Percentiles rank a stretch among this genome's conserved stretches.
Evolutionary conservation across 2,329 filamentous ascomycete species (phyloP).

Genomic region (Plectosphaerella plurivora): DNA sequence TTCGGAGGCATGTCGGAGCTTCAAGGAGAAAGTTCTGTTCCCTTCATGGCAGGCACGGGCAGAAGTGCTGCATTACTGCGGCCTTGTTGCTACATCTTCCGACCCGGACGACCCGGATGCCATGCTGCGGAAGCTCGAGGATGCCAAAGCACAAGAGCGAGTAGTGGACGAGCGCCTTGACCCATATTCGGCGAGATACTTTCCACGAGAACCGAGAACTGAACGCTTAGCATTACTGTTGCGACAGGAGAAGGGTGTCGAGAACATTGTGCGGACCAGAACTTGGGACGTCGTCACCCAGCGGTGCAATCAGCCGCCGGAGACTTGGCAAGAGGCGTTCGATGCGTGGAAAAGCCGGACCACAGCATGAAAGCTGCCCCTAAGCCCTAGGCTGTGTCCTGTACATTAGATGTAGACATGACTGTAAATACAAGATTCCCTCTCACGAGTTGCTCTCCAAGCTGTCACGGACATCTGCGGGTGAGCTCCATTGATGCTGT

Average conservation of each 20-base stretch:
- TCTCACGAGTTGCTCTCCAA: background rate
- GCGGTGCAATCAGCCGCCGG: constrained; percentile 60
- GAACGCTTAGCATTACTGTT: constrained; percentile 71
- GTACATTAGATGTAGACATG: background rate
- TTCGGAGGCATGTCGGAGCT: constrained; percentile 58
- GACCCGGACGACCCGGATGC: constrained; percentile 84
- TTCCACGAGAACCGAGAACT: constrained; percentile 73
- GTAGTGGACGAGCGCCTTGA: constrained; percentile 86
- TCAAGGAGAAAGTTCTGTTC: constrained; percentile 77
- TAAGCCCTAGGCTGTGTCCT: background rate
- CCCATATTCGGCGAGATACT: constrained; percentile 83
- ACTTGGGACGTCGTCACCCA: constrained; percentile 78
- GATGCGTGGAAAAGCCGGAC: constrained; percentile 50
- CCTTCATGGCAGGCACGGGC: constrained; percentile 82
- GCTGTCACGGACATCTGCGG: background rate
- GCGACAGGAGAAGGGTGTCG: constrained; percentile 70
- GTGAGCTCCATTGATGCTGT: background rate
- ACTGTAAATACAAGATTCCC: background rate
- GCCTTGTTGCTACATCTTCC: constrained; percentile 77
- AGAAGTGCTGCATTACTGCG: constrained; percentile 85
- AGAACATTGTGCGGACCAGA: constrained; percentile 72
- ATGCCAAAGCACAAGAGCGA: constrained; percentile 63
- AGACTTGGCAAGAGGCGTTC: constrained; percentile 62
- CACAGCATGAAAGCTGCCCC: too few species aligned
- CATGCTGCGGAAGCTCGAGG: constrained; percentile 64